These are phyloP conservation scores for Alternaria incomplexa DNA, from an alignment of 2,329 filamentous ascomycete species.

Conservation along the genomic window DNA sequence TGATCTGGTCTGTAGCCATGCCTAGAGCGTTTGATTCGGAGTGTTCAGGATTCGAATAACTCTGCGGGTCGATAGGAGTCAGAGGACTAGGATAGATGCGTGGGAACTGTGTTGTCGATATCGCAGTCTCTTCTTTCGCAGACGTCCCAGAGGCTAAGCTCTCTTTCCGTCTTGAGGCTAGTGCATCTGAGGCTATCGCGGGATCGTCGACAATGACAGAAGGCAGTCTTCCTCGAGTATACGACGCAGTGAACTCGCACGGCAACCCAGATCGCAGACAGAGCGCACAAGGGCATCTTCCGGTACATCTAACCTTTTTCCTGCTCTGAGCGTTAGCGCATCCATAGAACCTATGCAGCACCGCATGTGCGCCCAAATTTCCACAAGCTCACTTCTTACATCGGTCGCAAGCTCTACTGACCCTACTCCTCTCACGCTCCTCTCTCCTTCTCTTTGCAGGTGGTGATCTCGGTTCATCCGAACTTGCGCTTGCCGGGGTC, in stretches of 20 bases:
- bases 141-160: conserved; percentile 13
- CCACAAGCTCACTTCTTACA: conserved; percentile 53
- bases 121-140: conserved; percentile 14
- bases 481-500: conserved; percentile 19
- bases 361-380: conserved; percentile 4
- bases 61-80: conserved; percentile 17
- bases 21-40: conserved; percentile 16
- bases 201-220: conserved; percentile 47
- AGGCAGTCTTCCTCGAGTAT: conserved; percentile 56
- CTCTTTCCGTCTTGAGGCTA: conserved; percentile 21
- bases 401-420: conserved; percentile 57
- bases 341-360: neutral
- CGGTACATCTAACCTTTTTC: conserved; percentile 48
- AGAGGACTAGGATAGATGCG: conserved; percentile 20
- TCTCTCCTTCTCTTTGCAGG: conserved; percentile 43
- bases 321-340: conserved; percentile 26
- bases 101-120: conserved; percentile 28
- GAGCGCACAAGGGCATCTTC: conserved; percentile 43
- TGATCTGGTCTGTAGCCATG: conserved; percentile 17
- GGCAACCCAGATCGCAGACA: conserved; percentile 40
- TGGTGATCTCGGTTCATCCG: conserved; percentile 29
- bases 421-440: conserved; percentile 49
- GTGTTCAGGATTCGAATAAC: conserved; percentile 10
- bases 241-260: conserved; percentile 59
- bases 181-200: conserved; percentile 27